phyloP scores from a whole-genome alignment of 1,284 basidiomycete species.

The Tilletia caries region DNA sequence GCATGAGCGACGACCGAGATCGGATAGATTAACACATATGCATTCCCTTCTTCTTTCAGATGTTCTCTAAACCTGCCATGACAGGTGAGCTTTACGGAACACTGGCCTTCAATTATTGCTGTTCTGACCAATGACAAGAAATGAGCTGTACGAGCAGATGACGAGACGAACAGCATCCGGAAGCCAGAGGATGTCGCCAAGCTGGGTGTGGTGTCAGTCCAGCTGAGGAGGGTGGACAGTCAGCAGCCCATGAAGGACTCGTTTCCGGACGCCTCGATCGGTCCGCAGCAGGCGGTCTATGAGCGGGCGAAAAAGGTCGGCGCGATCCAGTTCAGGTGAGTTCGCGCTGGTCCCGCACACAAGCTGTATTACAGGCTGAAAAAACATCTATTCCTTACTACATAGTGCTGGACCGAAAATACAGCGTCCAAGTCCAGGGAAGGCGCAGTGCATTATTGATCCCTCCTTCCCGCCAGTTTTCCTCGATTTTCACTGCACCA shows the following conservation, averaged over 20 bases:
- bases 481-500: too few relatives aligned
- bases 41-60: too few relatives aligned
- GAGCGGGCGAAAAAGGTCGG: neutral
- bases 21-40: too few relatives aligned
- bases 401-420: too few relatives aligned
- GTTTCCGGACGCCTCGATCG: neutral
- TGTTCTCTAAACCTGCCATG: neutral
- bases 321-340: neutral
- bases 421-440: too few relatives aligned
- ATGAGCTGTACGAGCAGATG: neutral
- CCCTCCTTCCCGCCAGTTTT: too few relatives aligned
- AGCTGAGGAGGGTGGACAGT: neutral
- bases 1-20: too few relatives aligned
- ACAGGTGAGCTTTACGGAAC: neutral
- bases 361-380: too few relatives aligned
- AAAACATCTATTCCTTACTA: too few relatives aligned
- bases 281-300: neutral
- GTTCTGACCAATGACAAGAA: neutral
- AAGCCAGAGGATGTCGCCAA: neutral
- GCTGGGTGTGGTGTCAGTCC: neutral
- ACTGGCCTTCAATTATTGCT: neutral
- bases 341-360: too few relatives aligned
- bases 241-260: too few relatives aligned
- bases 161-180: neutral
- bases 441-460: too few relatives aligned